Evolutionary conservation across 306 rosid genomes (phyloP).

Genomic region (Medicago ruthenica): DNA sequence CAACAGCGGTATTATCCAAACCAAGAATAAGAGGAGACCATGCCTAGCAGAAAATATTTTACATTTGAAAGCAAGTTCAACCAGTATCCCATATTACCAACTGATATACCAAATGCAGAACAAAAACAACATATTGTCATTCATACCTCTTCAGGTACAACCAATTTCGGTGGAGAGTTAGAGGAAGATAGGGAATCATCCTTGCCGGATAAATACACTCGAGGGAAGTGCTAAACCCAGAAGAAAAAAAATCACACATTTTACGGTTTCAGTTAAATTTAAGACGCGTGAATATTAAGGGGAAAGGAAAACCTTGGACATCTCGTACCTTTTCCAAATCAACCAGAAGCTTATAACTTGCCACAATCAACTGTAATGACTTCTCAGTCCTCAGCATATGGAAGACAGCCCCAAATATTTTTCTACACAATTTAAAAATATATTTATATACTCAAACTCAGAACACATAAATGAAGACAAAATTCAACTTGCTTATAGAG

Average conservation of each 20-base stretch:
- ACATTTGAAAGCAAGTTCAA: constrained; percentile 26
- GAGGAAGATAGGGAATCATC: constrained; percentile 45
- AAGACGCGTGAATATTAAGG: neutral
- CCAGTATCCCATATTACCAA: constrained; percentile 17
- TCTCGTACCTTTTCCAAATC: constrained; percentile 72
- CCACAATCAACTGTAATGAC: constrained; percentile 50
- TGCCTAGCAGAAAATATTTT: constrained; percentile 53
- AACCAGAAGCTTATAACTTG: constrained; percentile 56
- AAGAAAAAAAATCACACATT: neutral
- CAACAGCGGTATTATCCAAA: constrained; percentile 47
- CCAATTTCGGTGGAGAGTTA: constrained; percentile 45
- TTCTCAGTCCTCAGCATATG: constrained; percentile 49
- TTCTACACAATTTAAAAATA: constrained; percentile 38
- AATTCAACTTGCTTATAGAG: constrained; percentile 1
- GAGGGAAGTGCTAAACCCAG: constrained; percentile 63
- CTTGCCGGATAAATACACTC: constrained; percentile 49
- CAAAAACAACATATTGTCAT: constrained; percentile 10
- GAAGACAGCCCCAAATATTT: constrained; percentile 47
- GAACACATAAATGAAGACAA: constrained; percentile 19
- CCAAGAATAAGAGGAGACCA: constrained; percentile 67
- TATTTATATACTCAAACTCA: neutral
- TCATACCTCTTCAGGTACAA: constrained; percentile 71
- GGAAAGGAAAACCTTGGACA: neutral
- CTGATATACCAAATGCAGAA: constrained; percentile 13
- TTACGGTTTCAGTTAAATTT: constrained; percentile 22